A percentile compares a stretch with the other conserved stretches of the same genome.
Evolutionary conservation across 2,329 filamentous ascomycete genomes (phyloP).

Genomic region (Beauveria pseudobassiana): DNA sequence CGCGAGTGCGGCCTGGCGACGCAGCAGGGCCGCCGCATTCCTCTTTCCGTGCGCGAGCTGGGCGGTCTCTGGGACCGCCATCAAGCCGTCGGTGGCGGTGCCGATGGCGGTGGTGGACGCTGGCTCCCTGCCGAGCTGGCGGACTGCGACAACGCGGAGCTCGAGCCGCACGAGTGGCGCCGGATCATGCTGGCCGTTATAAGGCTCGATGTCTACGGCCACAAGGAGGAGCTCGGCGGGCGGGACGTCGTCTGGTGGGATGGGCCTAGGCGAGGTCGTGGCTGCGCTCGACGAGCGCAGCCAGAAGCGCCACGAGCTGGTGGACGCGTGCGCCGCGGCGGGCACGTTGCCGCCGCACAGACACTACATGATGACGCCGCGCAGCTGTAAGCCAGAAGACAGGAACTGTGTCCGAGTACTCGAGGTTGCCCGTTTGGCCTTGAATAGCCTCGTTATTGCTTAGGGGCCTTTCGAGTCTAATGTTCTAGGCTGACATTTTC

Average conservation of each 20-base stretch:
- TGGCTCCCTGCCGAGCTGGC: slow-evolving; percentile 21
- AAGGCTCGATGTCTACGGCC: slow-evolving; percentile 50
- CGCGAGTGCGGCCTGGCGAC: slow-evolving; percentile 39
- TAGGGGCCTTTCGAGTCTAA: slow-evolving; percentile 19
- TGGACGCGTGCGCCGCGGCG: slow-evolving; percentile 38
- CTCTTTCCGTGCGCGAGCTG: slow-evolving; percentile 38
- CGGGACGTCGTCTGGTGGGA: slow-evolving; percentile 10
- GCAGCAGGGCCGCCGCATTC: slow-evolving; percentile 31
- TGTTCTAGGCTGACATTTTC: neutral
- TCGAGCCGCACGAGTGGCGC: slow-evolving; percentile 49
- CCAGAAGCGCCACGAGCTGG: slow-evolving; percentile 37
- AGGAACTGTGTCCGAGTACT: slow-evolving; percentile 44
- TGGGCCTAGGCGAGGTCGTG: slow-evolving; percentile 49
- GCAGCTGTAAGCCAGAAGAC: slow-evolving; percentile 24
- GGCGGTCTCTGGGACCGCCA: slow-evolving; percentile 40
- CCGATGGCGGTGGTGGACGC: neutral
- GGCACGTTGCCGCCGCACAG: slow-evolving; percentile 24
- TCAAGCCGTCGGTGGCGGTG: slow-evolving; percentile 16
- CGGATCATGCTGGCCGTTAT: slow-evolving; percentile 45
- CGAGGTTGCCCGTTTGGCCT: slow-evolving; percentile 44
- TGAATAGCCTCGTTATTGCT: slow-evolving; percentile 48
- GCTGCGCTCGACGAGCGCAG: slow-evolving; percentile 44
- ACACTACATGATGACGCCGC: slow-evolving; percentile 20
- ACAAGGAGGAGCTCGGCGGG: slow-evolving; percentile 20
- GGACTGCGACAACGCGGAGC: slow-evolving; percentile 33